Conservation (phyloP, 305 asterid species). For the Rubia balearica region DNA sequence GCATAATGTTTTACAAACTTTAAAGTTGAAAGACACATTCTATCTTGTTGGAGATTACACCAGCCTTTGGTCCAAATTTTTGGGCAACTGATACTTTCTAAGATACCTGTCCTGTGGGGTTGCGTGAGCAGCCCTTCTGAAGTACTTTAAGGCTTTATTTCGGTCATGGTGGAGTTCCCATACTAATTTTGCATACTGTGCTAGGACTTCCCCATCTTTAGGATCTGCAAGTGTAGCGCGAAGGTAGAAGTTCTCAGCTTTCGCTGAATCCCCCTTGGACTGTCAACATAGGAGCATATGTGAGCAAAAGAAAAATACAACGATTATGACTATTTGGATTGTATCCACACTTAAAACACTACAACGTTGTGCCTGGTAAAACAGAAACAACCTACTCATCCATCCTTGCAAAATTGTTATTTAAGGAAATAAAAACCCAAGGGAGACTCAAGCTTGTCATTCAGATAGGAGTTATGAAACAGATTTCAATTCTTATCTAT, state of each 20-base stretch:
- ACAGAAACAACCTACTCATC: neutral
- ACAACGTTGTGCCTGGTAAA: neutral
- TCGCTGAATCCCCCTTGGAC: conserved; percentile 58
- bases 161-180: conserved; percentile 65
- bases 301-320: neutral
- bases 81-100: neutral
- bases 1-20: neutral
- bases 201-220: conserved; percentile 48
- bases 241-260: conserved; percentile 57
- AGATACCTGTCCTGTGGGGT: conserved; percentile 59
- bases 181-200: conserved; percentile 54
- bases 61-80: neutral
- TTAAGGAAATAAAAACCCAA: no score
- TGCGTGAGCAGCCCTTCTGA: conserved; percentile 46
- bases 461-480: neutral
- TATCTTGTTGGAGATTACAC: neutral
- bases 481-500: neutral
- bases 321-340: neutral
- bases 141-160: conserved; percentile 49
- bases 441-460: neutral
- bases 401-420: no score
- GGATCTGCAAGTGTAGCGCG: conserved; percentile 68
- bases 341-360: neutral
- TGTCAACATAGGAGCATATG: conserved; percentile 19
- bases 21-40: neutral